Evolutionary conservation across 2,329 filamentous ascomycete species (phyloP).

Genomic region (Penicillium concentricum): DNA sequence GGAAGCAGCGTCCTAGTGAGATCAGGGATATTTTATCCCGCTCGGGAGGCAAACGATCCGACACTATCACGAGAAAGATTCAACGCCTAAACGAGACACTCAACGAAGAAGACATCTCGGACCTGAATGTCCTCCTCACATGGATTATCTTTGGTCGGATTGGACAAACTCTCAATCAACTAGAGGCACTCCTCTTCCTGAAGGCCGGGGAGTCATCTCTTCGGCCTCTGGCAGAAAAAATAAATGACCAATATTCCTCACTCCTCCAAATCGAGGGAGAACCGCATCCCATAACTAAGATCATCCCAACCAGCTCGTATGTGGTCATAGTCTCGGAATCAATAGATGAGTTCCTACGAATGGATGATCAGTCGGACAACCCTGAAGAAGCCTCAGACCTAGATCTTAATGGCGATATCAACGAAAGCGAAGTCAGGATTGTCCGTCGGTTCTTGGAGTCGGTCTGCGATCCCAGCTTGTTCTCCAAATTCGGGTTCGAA

Average conservation of each 20-base stretch:
- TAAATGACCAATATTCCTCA: constrained; percentile 26
- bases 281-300: not conserved
- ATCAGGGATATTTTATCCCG: constrained; percentile 26
- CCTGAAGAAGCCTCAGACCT: not conserved
- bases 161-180: constrained; percentile 9
- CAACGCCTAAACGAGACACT: constrained; percentile 23
- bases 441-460: constrained; percentile 26
- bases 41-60: constrained; percentile 24
- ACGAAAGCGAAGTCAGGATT: constrained; percentile 23
- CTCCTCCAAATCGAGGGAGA: constrained; percentile 16
- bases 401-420: constrained; percentile 13
- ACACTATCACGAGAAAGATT: constrained; percentile 21
- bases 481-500: constrained; percentile 28
- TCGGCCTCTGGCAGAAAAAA: constrained; percentile 23
- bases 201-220: constrained; percentile 27
- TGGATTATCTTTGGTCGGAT: constrained; percentile 18
- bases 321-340: constrained; percentile 24
- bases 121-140: constrained; percentile 25
- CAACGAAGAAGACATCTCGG: constrained; percentile 26
- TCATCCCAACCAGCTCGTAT: not conserved
- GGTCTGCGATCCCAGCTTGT: constrained; percentile 26
- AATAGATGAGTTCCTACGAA: constrained; percentile 20
- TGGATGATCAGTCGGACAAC: not conserved
- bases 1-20: constrained; percentile 26
- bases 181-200: constrained; percentile 23